Base-by-base conservation (phyloP, 371 early-diverging fungal genomes). In the Chytridiales sp. region DNA sequence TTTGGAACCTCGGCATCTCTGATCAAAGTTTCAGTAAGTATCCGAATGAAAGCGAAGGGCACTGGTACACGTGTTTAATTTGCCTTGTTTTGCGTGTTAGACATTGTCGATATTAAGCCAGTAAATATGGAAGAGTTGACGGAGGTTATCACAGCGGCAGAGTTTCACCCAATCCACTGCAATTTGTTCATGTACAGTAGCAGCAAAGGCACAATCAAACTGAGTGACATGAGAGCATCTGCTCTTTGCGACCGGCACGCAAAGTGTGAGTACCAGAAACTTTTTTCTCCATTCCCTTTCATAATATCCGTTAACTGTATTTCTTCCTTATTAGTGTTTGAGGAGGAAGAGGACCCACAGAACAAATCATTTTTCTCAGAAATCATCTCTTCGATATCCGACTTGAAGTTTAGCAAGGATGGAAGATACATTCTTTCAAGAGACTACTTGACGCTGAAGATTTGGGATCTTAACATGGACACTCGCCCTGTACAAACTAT, bases 21-120 rank as follows among this genome's bases (percentile, higher is more conserved):
- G 94, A 97, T 74, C 96, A 97, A 74, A 94, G 95, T 67, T 98
- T 98, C 79, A 95, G 93, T 92, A 85, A 62, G 81, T 61, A 15
- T 15, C 38, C 6, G 13, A 32, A 13, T 41, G 17, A 27, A 36
- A n/a, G 19, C 43, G 58, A 11, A 19, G 22, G 40, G 4, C 13
- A n/a, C 29, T 19, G 41, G 24, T 26, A 55, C 38, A 44, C 42
- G 38, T 40, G 9, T 52, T 34, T 30, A 2, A 8, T 47, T 21
- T 3, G 22, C 27, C 15, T 53, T 51, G 24, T 29, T 60, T 40
- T 32, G 49, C 34, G 22, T 1, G 22, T 30, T 51, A 89, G 93
- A 95, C 73, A 95, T 98, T 77, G 96, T 99, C 51, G 99, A 99
- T 78, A 95, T 99, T 64, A 99, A 99, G 78, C 98, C 99, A 35